phyloP scores from a whole-genome alignment of 2,329 filamentous ascomycete species.

The Proliferodiscus dingleyae region DNA sequence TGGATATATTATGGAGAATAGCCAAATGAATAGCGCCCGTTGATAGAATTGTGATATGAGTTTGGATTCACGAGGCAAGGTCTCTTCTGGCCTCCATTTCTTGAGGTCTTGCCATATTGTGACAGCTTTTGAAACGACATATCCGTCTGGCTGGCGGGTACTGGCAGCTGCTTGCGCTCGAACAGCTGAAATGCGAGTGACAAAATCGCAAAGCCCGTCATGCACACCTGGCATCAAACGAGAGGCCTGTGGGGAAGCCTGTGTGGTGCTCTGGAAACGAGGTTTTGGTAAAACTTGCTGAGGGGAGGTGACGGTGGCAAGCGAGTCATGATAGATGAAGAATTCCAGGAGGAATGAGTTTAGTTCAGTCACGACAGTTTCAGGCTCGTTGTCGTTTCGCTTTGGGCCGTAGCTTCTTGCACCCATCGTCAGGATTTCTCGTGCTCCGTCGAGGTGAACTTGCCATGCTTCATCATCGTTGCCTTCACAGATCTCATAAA shows the following conservation, averaged over 20 bases:
- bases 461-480: constrained; percentile 11
- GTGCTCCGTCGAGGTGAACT: constrained; percentile 15
- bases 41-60: constrained; percentile 14
- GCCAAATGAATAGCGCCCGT: constrained; percentile 20
- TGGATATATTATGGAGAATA: constrained; percentile 18
- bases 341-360: constrained; percentile 22
- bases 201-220: constrained; percentile 17
- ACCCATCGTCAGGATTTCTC: constrained; percentile 10
- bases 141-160: neutral
- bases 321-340: constrained; percentile 20
- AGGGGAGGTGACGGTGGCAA: constrained; percentile 17
- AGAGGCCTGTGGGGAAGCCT: constrained; percentile 2
- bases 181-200: constrained; percentile 16
- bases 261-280: constrained; percentile 2
- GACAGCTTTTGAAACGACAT: constrained; percentile 9
- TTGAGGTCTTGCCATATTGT: constrained; percentile 17
- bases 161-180: constrained; percentile 9
- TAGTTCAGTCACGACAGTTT: constrained; percentile 9
- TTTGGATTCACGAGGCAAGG: constrained; percentile 1
- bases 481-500: constrained; percentile 22
- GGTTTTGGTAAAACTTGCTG: constrained; percentile 1
- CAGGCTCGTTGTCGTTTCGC: neutral
- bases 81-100: constrained; percentile 10
- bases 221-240: constrained; percentile 14
- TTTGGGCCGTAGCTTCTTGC: neutral